phyloP scores from a whole-genome alignment of 768 basidiomycete genomes.

The Strobilomyces echinocephalus region DNA sequence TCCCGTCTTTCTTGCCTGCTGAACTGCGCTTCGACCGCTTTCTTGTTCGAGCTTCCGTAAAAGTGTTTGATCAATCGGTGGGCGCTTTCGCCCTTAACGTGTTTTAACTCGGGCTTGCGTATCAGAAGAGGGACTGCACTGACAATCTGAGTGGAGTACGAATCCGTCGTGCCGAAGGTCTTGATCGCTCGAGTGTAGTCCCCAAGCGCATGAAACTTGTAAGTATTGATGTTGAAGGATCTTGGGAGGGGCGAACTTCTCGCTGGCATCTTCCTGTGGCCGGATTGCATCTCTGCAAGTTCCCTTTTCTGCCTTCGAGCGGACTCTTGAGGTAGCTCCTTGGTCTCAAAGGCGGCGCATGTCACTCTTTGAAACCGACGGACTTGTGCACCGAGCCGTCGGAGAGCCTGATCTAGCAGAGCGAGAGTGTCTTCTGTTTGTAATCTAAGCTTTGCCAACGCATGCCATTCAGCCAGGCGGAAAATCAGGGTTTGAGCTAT shows the following conservation, averaged over 20 bases:
- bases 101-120: not conserved
- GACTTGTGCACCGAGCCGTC: not conserved
- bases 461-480: conserved; percentile 15
- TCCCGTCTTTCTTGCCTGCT: conserved; percentile 8
- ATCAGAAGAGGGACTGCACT: not conserved
- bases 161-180: not conserved
- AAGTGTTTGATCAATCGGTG: conserved; percentile 21
- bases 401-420: not conserved
- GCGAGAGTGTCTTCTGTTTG: not conserved
- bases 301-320: not conserved
- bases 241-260: not conserved
- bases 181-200: conserved; percentile 20
- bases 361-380: not conserved
- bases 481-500: conserved; percentile 22
- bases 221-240: conserved; percentile 24
- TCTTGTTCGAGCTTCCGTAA: conserved; percentile 24
- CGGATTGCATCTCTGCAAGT: not conserved
- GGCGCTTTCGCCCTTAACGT: not conserved
- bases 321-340: not conserved
- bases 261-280: not conserved
- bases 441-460: not conserved
- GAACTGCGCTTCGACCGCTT: not conserved
- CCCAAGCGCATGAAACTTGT: conserved; percentile 27
- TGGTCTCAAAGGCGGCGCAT: not conserved
- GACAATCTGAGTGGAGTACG: not conserved